Evolutionary conservation across 805 yeast species (phyloP), one percentile per base, ranked within the genome.

Genomic region (Monosporozyma aerobia): DNA sequence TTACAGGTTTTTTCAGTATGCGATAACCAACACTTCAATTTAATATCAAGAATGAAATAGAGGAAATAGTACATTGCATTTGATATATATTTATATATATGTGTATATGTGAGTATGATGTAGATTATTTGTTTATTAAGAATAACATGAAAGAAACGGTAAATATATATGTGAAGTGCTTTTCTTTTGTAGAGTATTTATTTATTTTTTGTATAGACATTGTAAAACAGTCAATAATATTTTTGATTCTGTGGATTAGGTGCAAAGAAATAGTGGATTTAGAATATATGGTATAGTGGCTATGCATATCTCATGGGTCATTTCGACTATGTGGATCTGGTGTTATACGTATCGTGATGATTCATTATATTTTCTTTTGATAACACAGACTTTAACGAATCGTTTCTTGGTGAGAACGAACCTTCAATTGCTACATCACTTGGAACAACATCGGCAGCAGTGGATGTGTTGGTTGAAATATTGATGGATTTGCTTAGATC

Each of bases 381-480:
- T 5, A 58, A 59, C 11, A 62, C 60, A 10, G 65, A 60, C 39
- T 60, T 61, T 23, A 60, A 53, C 0, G 67, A 62, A 10, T 56
- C 62, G 49, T 56, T 62, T 40, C 63, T 55, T 10, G 67, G 67
- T 1, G 70, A 59, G 44, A 71, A 69, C 47, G 61, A 68, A 1
- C 75, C 75, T 10, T 65, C 63, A 2, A 76, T 81, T 2, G 83
- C 82, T 25, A 79, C 80, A 55, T 76, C 79, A 51, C 60, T 61
- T 4, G 63, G 50, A 1, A 54, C 55, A 11, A 56, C 59, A 37
- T 60, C 64, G 5, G 63, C 64, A 14, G 58, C 56, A 10, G 63
- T 56, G 13, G 62, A 49, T 4, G 61, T 49, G 14, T 55, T 53
- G 27, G 29, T 52, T 27, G 55, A 51, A 5, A 56, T 46, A 32